Conservation (phyloP, 371 early-diverging fungal species). For the Neoconidiobolus thromboides region DNA sequence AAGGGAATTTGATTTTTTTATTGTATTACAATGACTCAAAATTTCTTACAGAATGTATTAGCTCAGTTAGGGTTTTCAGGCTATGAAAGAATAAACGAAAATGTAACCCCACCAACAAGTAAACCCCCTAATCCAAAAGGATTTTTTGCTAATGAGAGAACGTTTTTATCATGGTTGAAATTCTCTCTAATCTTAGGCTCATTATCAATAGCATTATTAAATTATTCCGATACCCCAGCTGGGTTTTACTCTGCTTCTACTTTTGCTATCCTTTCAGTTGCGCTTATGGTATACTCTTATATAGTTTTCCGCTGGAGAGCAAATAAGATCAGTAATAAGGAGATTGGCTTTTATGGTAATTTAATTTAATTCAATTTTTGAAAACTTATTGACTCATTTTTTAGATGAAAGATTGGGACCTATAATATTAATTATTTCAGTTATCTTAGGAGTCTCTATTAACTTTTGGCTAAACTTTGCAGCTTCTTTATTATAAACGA, state of each 20-base stretch:
- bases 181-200: slow-evolving; percentile 41
- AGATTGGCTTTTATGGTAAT: slow-evolving; percentile 43
- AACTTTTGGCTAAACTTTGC: slow-evolving; percentile 23
- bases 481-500: background rate
- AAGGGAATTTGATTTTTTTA: no score
- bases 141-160: slow-evolving; percentile 93
- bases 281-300: slow-evolving; percentile 73
- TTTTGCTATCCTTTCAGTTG: slow-evolving; percentile 57
- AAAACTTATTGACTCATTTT: background rate
- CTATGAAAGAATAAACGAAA: no score
- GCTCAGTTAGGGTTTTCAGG: no score
- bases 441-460: slow-evolving; percentile 64
- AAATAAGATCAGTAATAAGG: slow-evolving; percentile 39
- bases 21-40: no score
- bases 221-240: slow-evolving; percentile 47
- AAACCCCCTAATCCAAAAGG: slow-evolving; percentile 8
- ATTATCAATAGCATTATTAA: slow-evolving; percentile 40
- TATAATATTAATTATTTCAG: slow-evolving; percentile 65
- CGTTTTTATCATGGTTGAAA: slow-evolving; percentile 68
- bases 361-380: background rate
- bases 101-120: no score
- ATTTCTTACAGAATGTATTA: no score
- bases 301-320: slow-evolving; percentile 90
- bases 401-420: slow-evolving; percentile 53
- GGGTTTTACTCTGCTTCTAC: slow-evolving; percentile 51